Evolutionary conservation across 345 rosid species (phyloP).

Genomic region (Sapria himalayana): DNA sequence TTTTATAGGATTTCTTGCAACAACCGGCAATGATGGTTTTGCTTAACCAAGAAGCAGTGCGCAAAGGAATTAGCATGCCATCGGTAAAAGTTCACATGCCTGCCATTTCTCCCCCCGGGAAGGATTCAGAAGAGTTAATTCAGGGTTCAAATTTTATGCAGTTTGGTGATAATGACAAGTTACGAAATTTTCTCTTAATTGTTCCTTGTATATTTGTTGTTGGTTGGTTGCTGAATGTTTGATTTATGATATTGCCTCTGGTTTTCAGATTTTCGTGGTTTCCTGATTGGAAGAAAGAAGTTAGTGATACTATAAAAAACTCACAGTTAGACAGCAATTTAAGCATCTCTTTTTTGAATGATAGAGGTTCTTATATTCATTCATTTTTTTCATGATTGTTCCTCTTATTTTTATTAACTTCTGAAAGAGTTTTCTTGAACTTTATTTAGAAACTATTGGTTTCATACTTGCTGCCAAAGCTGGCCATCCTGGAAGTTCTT

Average conservation of each 20-base stretch:
- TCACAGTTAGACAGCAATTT: slow-evolving; percentile 16
- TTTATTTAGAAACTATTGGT: slow-evolving; percentile 19
- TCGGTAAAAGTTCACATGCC: slow-evolving; percentile 18
- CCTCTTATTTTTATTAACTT: neutral
- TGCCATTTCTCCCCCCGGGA: slow-evolving; percentile 17
- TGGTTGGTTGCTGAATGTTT: no score
- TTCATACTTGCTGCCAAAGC: slow-evolving; percentile 7
- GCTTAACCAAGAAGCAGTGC: slow-evolving; percentile 29
- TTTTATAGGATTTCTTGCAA: slow-evolving; percentile 43
- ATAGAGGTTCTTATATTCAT: slow-evolving; percentile 21
- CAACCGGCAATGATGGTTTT: slow-evolving; percentile 53
- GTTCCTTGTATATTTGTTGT: no score
- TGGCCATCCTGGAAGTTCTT: slow-evolving; percentile 12
- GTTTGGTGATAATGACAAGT: slow-evolving; percentile 30
- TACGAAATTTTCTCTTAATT: slow-evolving; percentile 7
- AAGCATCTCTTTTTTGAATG: slow-evolving; percentile 12
- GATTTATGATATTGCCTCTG: slow-evolving; percentile 7
- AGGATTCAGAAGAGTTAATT: slow-evolving; percentile 14
- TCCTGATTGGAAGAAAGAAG: slow-evolving; percentile 28
- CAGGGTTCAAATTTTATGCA: slow-evolving; percentile 21
- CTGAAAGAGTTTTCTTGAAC: neutral
- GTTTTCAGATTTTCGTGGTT: slow-evolving; percentile 44
- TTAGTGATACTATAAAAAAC: slow-evolving; percentile 13
- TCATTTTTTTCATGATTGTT: neutral
- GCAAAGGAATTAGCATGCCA: slow-evolving; percentile 18